Evolutionary conservation across 2,329 filamentous ascomycete species (phyloP).

Genomic region (Mariannaea sp.): DNA sequence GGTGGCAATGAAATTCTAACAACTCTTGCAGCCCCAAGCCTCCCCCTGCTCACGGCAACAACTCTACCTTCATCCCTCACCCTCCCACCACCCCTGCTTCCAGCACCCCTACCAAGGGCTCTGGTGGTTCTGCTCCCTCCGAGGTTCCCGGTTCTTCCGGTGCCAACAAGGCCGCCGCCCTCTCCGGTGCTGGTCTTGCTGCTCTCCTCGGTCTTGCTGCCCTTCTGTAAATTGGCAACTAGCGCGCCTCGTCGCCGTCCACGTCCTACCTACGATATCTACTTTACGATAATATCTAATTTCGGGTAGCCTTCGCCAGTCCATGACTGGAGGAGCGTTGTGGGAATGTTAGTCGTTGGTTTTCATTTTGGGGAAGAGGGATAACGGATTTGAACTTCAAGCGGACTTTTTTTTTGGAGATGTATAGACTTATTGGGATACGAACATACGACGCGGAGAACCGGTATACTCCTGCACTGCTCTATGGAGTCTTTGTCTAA

Average conservation of each 20-base stretch:
- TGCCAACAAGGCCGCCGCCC: slow-evolving; percentile 60
- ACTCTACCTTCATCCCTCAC: slow-evolving; percentile 21
- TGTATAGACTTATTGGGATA: slow-evolving; percentile 46
- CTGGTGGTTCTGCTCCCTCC: slow-evolving; percentile 37
- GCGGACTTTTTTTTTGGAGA: slow-evolving; percentile 31
- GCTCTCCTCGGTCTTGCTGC: slow-evolving; percentile 64
- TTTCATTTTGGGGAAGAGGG: slow-evolving; percentile 32
- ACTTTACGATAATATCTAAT: slow-evolving; percentile 49
- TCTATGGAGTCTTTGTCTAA: slow-evolving; percentile 41
- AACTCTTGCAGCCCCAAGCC: slow-evolving; percentile 14
- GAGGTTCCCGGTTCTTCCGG: slow-evolving; percentile 56
- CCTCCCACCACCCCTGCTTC: slow-evolving; percentile 21
- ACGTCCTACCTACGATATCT: slow-evolving; percentile 48
- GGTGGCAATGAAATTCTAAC: neutral
- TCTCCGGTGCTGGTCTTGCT: slow-evolving; percentile 64
- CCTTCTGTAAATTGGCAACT: slow-evolving; percentile 59
- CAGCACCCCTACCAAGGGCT: slow-evolving; percentile 28
- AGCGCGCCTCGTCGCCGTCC: slow-evolving; percentile 42
- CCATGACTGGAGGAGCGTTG: slow-evolving; percentile 45
- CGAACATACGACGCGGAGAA: slow-evolving; percentile 44
- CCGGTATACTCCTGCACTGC: slow-evolving; percentile 39
- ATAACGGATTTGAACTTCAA: slow-evolving; percentile 16
- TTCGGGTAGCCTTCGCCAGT: slow-evolving; percentile 44
- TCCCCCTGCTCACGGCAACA: slow-evolving; percentile 7
- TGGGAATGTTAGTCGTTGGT: slow-evolving; percentile 39